Evolutionary conservation across 805 yeast species (phyloP).

Genomic region (Zygosaccharomyces rouxii): DNA sequence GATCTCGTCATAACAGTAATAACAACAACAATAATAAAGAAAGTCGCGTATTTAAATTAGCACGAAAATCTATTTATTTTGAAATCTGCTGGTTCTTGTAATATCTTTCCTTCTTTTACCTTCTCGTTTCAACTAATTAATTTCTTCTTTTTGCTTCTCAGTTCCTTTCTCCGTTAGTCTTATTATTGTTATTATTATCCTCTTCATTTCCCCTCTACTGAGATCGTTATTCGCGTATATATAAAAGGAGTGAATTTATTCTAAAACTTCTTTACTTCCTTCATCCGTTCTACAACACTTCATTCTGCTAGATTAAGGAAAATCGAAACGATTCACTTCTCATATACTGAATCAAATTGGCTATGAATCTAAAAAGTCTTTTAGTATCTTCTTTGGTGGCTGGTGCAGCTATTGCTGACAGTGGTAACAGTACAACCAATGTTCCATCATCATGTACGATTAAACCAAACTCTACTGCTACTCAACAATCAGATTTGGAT

Average conservation of each 20-base stretch:
- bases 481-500: constrained; percentile 77
- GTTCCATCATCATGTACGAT: constrained; percentile 64
- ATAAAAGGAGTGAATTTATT: not conserved
- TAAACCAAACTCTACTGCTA: constrained; percentile 59
- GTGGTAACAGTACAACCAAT: constrained; percentile 43
- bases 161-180: not conserved
- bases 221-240: not conserved
- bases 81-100: not conserved
- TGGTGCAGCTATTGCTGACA: constrained; percentile 45
- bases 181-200: not conserved
- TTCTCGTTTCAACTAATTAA: not conserved
- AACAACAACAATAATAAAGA: not conserved
- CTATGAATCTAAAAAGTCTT: constrained; percentile 55
- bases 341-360: not conserved
- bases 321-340: not conserved
- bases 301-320: not conserved
- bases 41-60: constrained; percentile 6
- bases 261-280: not conserved
- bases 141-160: not conserved
- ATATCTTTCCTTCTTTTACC: not conserved
- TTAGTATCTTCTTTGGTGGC: constrained; percentile 47
- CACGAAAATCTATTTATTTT: not conserved
- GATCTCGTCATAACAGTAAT: not conserved
- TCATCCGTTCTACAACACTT: not conserved
- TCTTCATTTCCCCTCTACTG: not conserved